Base-by-base conservation (phyloP, 2,329 filamentous ascomycete genomes). In the Plenodomus tracheiphilus region DNA sequence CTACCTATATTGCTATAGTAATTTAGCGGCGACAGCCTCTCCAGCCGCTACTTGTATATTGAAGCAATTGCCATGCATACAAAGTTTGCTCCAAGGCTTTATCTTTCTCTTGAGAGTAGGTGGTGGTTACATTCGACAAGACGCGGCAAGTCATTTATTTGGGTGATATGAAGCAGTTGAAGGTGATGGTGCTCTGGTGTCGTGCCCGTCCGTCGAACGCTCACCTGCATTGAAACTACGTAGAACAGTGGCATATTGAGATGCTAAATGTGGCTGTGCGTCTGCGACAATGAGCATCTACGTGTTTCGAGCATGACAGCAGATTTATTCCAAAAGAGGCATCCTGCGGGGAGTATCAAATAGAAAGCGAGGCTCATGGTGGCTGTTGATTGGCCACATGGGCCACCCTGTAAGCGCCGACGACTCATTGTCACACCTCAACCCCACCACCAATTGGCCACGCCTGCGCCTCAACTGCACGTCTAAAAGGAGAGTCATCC, bases 401-500 rank as follows among this genome's bases (percentile, higher is more conserved):
- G 32, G 21, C n/a, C 46, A 38, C 48, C 35, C 41, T 43, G 51
- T 56, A 70, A 69, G 68, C 68, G 67, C 66, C 63, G 59, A 58
- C 57, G 43, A 46, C 20, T 34, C 45, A 37, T 42, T 47, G 62
- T 69, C 64, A 69, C 65, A 68, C 62, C 39, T 52, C 56, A 56
- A 45, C 45, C 42, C 52, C 53, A 49, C 39, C 54, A 55, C 46
- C 59, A 59, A 71, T 70, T 70, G 68, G 67, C 49, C 47, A 52
- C 53, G 47, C 22, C 65, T 61, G 59, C 64, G 65, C 68, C 65
- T 60, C 66, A 59, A 32, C 51, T 59, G 58, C 55, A 61, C 59
- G 53, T 55, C 58, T 61, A 56, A 58, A 56, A 56, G 56, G 45
- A 60, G 52, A 51, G 36, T 44, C 53, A 53, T 53, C 54, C 51